Evolutionary conservation across 495 filamentous ascomycete genomes (phyloP).

Genomic region (Thermochaetoides thermophila): DNA sequence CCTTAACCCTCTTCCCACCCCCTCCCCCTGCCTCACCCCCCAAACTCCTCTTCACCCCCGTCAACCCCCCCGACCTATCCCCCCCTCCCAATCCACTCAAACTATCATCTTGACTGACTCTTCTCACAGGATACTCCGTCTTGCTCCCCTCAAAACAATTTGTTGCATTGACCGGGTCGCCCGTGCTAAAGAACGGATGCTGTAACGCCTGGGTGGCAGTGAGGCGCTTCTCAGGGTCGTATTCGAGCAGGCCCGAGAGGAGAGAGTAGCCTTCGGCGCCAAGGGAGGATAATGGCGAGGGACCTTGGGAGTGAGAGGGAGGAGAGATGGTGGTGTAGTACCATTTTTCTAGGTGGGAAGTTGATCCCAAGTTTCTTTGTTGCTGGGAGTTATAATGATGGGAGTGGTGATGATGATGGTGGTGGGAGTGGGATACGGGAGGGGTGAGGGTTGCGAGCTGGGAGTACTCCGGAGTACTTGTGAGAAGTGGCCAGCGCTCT

Average conservation of each 20-base stretch:
- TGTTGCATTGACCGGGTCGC: slow-evolving; percentile 45
- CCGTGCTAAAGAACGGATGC: slow-evolving; percentile 69
- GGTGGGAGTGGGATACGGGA: slow-evolving; percentile 27
- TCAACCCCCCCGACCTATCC: too few species aligned
- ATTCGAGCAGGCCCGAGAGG: slow-evolving; percentile 68
- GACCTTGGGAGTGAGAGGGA: slow-evolving; percentile 29
- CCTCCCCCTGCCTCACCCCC: slow-evolving; percentile 65
- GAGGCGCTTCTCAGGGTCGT: slow-evolving; percentile 78
- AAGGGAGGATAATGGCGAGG: slow-evolving; percentile 33
- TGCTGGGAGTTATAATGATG: slow-evolving; percentile 37
- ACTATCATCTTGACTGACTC: slow-evolving; percentile 87
- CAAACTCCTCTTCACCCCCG: slow-evolving; percentile 80
- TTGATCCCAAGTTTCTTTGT: slow-evolving; percentile 1
- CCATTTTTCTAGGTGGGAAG: slow-evolving; percentile 39
- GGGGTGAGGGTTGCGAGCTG: slow-evolving; percentile 54
- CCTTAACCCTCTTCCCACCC: slow-evolving; percentile 54
- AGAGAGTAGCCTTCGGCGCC: slow-evolving; percentile 69
- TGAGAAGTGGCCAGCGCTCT: slow-evolving; percentile 73
- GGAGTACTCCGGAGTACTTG: slow-evolving; percentile 64
- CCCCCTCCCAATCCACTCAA: too few species aligned
- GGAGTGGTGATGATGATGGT: slow-evolving; percentile 27
- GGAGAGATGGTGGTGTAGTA: slow-evolving; percentile 39
- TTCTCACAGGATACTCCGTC: slow-evolving; percentile 74
- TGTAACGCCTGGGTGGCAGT: slow-evolving; percentile 74
- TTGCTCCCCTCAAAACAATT: slow-evolving; percentile 88